phyloP scores from a whole-genome alignment of 2,329 filamentous ascomycete genomes.

The Ceratocystis smalleyi region DNA sequence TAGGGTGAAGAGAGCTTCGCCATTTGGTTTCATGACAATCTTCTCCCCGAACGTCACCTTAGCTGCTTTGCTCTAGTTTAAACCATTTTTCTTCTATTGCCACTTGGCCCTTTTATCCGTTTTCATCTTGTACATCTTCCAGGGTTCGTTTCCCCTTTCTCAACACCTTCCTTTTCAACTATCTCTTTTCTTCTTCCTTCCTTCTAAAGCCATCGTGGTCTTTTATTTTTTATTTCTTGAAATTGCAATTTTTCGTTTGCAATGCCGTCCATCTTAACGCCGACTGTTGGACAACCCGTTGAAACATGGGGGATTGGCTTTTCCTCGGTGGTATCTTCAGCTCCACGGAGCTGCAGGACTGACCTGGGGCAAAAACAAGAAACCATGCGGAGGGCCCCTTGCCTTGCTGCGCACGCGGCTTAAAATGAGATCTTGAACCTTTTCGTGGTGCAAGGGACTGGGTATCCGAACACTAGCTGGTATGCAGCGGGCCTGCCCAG shows the following conservation, averaged over 20 bases:
- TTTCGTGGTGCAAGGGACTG: slow-evolving; percentile 21
- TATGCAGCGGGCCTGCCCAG: neutral
- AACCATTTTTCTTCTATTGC: neutral
- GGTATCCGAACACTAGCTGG: neutral
- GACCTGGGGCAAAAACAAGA: slow-evolving; percentile 9
- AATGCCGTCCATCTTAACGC: slow-evolving; percentile 24
- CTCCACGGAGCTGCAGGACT: neutral
- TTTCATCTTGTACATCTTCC: neutral
- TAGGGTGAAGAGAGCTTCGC: slow-evolving; percentile 9
- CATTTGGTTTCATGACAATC: neutral
- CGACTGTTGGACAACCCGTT: slow-evolving; percentile 24
- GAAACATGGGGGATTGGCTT: slow-evolving; percentile 19
- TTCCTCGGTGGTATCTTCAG: neutral
- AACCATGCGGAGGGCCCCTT: slow-evolving; percentile 20
- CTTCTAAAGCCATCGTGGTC: neutral
- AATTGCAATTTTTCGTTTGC: slow-evolving; percentile 15
- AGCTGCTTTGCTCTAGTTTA: slow-evolving; percentile 2
- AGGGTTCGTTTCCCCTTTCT: slow-evolving; percentile 1
- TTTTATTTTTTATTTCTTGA: slow-evolving; percentile 6
- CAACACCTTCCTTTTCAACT: slow-evolving; percentile 5
- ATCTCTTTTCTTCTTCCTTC: neutral
- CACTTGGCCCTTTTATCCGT: neutral
- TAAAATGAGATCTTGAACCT: slow-evolving; percentile 19
- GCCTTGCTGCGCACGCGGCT: neutral
- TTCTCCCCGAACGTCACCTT: neutral